These are phyloP conservation scores for Platismatia glauca DNA, from an alignment of 495 filamentous ascomycete genomes.

Conservation along the genomic window DNA sequence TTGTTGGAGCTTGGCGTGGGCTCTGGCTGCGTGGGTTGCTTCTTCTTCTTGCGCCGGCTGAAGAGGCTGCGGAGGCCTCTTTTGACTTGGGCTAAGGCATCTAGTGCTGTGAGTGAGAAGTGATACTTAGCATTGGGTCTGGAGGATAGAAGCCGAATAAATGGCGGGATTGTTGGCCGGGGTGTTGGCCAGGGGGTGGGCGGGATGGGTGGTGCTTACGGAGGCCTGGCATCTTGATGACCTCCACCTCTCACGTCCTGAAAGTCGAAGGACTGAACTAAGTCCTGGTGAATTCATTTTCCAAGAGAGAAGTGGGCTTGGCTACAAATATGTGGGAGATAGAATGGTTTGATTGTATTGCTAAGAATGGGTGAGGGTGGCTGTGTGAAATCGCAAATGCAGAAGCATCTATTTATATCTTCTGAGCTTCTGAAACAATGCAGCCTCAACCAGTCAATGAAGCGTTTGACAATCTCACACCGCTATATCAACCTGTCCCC, in stretches of 20 bases:
- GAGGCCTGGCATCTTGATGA: constrained; percentile 22
- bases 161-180: not conserved
- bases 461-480: constrained; percentile 1
- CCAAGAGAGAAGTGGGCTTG: not conserved
- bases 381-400: constrained; percentile 14
- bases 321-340: not conserved
- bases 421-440: constrained; percentile 1
- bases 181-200: not conserved
- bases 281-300: constrained; percentile 10
- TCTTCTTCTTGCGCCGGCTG: constrained; percentile 18
- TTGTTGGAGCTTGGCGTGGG: not conserved
- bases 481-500: not conserved
- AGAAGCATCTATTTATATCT: constrained; percentile 14
- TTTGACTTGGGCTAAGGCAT: constrained; percentile 24
- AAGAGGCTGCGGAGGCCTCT: constrained; percentile 20
- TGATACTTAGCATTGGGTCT: not conserved
- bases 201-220: constrained; percentile 17
- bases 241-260: constrained; percentile 4
- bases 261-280: constrained; percentile 1
- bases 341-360: constrained; percentile 1
- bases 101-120: constrained; percentile 13
- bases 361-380: constrained; percentile 14
- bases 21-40: constrained; percentile 11
- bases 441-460: constrained; percentile 1
- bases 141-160: not conserved